phyloP scores from a whole-genome alignment of 164 flowering plant genomes.

The Paratinospora sagittata region DNA sequence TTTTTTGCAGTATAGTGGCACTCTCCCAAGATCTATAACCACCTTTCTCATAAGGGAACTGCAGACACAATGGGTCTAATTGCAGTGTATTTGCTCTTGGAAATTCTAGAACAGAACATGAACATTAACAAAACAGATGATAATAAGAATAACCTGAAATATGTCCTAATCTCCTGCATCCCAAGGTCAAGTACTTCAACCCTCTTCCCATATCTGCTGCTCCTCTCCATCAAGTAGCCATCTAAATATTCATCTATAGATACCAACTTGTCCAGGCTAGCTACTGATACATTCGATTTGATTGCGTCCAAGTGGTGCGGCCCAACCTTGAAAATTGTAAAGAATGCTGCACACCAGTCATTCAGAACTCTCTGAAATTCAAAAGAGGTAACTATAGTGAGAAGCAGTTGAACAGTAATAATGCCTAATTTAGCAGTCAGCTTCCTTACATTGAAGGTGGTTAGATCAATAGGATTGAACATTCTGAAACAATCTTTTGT shows the following conservation, averaged over 20 bases:
- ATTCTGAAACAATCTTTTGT: conserved; percentile 83
- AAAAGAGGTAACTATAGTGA: conserved; percentile 2
- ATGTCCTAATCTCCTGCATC: conserved; percentile 85
- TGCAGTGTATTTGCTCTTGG: conserved; percentile 52
- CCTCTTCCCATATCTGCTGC: conserved; percentile 69
- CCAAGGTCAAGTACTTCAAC: conserved; percentile 76
- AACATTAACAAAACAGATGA: conserved; percentile 82
- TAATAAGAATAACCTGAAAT: conserved; percentile 75
- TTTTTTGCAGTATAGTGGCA: neutral
- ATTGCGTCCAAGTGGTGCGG: conserved; percentile 41
- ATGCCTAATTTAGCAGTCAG: neutral
- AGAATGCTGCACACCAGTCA: conserved; percentile 80
- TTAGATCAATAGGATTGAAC: conserved; percentile 82
- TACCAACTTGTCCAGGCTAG: conserved; percentile 40
- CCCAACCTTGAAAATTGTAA: conserved; percentile 56
- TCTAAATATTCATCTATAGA: conserved; percentile 75
- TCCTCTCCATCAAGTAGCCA: conserved; percentile 65
- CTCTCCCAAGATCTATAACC: neutral
- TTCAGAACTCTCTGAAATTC: conserved; percentile 72
- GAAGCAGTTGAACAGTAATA: neutral
- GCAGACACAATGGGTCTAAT: conserved; percentile 39
- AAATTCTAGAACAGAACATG: conserved; percentile 95
- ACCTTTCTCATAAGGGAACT: conserved; percentile 27
- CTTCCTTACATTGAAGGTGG: conserved; percentile 62
- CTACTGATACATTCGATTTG: conserved; percentile 17